Conservation (phyloP, 2,329 filamentous ascomycete species). For the Sclerotinia sclerotiorum region DNA sequence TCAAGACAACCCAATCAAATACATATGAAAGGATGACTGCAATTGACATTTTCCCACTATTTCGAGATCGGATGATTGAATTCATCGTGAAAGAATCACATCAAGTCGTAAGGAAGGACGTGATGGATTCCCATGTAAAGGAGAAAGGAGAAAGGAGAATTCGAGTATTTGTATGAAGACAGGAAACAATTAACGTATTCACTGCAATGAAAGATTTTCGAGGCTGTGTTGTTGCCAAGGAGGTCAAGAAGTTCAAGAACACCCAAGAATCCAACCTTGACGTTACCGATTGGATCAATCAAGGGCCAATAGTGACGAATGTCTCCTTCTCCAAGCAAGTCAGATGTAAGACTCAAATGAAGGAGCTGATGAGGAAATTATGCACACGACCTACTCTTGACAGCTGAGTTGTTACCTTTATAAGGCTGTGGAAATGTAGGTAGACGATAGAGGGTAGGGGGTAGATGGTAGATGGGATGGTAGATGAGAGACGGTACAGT, state of each 20-base stretch:
- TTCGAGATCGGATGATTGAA: constrained; percentile 11
- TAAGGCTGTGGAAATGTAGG: neutral
- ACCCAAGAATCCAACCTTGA: neutral
- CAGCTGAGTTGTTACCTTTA: too few relatives aligned
- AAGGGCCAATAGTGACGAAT: neutral
- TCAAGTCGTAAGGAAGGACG: neutral
- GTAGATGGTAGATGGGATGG: too few relatives aligned
- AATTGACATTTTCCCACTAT: constrained; percentile 15
- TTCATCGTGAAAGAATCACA: constrained; percentile 15
- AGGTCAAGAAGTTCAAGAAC: neutral
- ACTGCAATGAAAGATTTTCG: constrained; percentile 1
- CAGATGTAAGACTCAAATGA: neutral
- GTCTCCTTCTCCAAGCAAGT: neutral
- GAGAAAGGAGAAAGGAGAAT: neutral
- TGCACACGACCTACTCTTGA: neutral
- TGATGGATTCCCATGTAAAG: neutral
- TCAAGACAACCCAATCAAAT: constrained; percentile 20
- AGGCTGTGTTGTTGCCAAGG: constrained; percentile 17
- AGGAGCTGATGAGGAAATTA: neutral
- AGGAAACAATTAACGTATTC: neutral
- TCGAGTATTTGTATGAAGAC: neutral
- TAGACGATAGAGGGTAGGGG: neutral
- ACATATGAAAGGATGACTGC: constrained; percentile 21
- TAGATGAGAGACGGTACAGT: neutral
- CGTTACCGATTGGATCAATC: neutral